Evolutionary conservation across 495 filamentous ascomycete species (phyloP), one percentile per base, ranked within the genome.

Genomic region (Penicillium paradoxum): DNA sequence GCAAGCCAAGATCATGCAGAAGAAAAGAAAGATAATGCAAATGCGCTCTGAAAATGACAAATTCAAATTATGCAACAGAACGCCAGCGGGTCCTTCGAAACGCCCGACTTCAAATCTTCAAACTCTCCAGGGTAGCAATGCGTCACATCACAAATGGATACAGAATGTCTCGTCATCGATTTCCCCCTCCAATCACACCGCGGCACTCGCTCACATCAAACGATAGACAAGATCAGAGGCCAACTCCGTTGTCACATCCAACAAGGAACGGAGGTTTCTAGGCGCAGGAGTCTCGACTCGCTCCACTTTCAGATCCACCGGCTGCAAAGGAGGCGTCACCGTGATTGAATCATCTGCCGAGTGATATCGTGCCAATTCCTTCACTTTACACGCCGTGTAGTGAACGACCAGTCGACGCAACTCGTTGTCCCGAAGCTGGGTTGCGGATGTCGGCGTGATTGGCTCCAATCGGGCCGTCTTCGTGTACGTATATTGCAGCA

Each of bases 191-290:
- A 52, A 56, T 56, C 57, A 56, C 39, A 57, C n/a, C 14, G 10
- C 19, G 14, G 7, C 19, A 33, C 44, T 15, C 21, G 33, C 19
- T 66, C 56, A 70, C 68, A 71, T 70, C 71, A 75, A 73, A 6
- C 72, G 72, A 44, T 74, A 76, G n/a, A 76, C 67, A 61, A 76
- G 59, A 65, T 76, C 73, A 45, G 71, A 73, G 36, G 69, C 73
- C 54, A 76, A 53, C 57, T 76, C 73, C 4, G 72, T 65, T 30
- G 67, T 71, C 44, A 55, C 58, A 50, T 76, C 73, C 55, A 76
- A 44, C 45, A 76, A 59, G 0, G 59, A 55, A 24, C 69, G 62
- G 37, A 76, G 58, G 36, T 67, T 71, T 29, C 48, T 62, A n/a
- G 63, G 63, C 1, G 62, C 62, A 15, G 58, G 52, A 37, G 53